phyloP scores from a whole-genome alignment of 805 yeast genomes.

The Metschnikowia santaceciliae region DNA sequence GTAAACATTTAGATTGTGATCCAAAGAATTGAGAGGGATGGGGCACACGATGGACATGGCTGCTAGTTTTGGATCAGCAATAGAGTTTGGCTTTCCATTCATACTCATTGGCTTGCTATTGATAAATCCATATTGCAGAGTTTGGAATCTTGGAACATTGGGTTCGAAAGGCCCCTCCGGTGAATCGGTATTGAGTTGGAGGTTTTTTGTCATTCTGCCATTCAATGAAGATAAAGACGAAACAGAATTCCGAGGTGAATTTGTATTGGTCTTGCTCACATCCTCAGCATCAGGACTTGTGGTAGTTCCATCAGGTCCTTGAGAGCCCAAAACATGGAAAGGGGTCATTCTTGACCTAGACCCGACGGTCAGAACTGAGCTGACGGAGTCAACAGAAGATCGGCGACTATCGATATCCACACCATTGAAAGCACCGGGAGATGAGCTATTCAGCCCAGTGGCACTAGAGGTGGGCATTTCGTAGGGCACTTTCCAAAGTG shows the following conservation, averaged over 20 bases:
- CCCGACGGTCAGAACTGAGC: slow-evolving; percentile 43
- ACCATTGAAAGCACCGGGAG: slow-evolving; percentile 11
- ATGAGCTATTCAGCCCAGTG: slow-evolving; percentile 17
- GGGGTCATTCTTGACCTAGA: slow-evolving; percentile 29
- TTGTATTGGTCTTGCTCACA: slow-evolving; percentile 7
- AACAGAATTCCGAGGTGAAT: slow-evolving; percentile 17
- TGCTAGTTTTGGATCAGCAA: neutral
- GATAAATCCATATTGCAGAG: neutral
- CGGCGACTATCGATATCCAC: slow-evolving; percentile 27
- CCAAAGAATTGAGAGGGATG: slow-evolving; percentile 8
- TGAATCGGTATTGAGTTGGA: neutral
- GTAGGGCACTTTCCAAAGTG: slow-evolving; percentile 62
- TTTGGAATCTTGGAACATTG: neutral
- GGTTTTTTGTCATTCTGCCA: slow-evolving; percentile 12
- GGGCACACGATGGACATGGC: slow-evolving; percentile 3
- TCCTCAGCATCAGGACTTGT: slow-evolving; percentile 19
- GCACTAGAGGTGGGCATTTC: slow-evolving; percentile 41
- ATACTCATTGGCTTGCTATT: neutral
- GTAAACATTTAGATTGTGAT: slow-evolving; percentile 25
- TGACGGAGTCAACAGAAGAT: slow-evolving; percentile 47
- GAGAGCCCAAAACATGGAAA: slow-evolving; percentile 23
- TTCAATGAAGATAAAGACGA: slow-evolving; percentile 18
- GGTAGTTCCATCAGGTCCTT: slow-evolving; percentile 17
- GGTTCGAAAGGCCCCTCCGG: neutral
- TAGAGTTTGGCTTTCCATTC: neutral